phyloP scores from a whole-genome alignment of 345 rosid species.

The Eucalyptus shirleyi region DNA sequence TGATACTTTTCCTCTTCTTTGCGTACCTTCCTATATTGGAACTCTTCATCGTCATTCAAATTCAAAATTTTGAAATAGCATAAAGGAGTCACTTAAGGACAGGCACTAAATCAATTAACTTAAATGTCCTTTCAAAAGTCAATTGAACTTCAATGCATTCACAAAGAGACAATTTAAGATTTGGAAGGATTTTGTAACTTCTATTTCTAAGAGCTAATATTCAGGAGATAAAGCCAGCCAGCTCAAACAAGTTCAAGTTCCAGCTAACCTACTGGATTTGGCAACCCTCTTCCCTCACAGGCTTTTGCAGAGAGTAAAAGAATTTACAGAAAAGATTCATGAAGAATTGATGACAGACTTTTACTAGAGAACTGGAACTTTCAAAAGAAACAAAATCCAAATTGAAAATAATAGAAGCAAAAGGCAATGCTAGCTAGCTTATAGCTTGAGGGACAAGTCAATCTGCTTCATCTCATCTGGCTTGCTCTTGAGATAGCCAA shows the following conservation, averaged over 20 bases:
- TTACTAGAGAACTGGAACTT: background rate
- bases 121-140: background rate
- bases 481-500: slow-evolving; percentile 30
- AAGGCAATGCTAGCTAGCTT: background rate
- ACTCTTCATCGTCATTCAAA: background rate
- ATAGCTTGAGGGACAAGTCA: slow-evolving; percentile 94
- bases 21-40: background rate
- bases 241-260: background rate
- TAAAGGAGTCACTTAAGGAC: background rate
- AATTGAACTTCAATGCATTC: background rate
- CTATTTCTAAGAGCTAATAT: background rate
- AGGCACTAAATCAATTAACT: background rate
- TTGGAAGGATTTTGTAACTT: background rate
- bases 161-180: background rate
- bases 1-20: background rate
- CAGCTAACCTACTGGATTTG: background rate
- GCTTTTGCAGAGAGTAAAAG: background rate
- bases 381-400: background rate
- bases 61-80: background rate
- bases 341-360: background rate
- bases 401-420: background rate
- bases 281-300: background rate
- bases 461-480: slow-evolving; percentile 60
- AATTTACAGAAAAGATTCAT: background rate
- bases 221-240: background rate